Conservation (phyloP, 495 filamentous ascomycete species). For the Xylaria flabelliformis region DNA sequence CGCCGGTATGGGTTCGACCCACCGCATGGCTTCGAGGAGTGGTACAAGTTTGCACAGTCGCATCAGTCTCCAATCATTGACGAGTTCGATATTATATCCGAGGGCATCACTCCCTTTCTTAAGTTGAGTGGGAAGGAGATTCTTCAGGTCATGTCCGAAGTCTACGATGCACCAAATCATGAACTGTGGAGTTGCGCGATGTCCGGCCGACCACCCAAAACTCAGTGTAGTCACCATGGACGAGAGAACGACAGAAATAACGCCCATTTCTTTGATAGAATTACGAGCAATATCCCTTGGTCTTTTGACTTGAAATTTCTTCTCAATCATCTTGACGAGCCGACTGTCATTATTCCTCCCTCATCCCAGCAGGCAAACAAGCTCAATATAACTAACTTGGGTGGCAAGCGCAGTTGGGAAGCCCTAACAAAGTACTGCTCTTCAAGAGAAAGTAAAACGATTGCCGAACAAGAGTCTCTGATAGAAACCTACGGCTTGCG, state of each 20-base stretch:
- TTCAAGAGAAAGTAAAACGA: not conserved
- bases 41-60: constrained; percentile 68
- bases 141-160: constrained; percentile 20
- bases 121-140: constrained; percentile 38
- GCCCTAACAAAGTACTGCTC: constrained; percentile 31
- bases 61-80: constrained; percentile 70
- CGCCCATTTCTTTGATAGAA: constrained; percentile 37
- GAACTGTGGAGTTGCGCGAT: constrained; percentile 43
- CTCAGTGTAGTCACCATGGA: constrained; percentile 35
- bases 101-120: constrained; percentile 39
- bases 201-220: constrained; percentile 27
- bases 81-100: constrained; percentile 65
- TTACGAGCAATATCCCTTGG: constrained; percentile 66
- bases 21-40: constrained; percentile 66
- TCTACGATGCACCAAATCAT: constrained; percentile 15
- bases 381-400: constrained; percentile 28
- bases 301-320: constrained; percentile 74
- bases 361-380: constrained; percentile 24
- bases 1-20: constrained; percentile 59
- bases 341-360: constrained; percentile 66
- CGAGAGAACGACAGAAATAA: constrained; percentile 38
- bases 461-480: not conserved
- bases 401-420: constrained; percentile 27
- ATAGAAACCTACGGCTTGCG: constrained; percentile 35
- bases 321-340: constrained; percentile 81